A percentile compares a stretch with the other conserved stretches of the same genome.
These are phyloP conservation scores for Fusarium robinianum DNA, from an alignment of 2,329 filamentous ascomycete genomes.

Conservation along the genomic window DNA sequence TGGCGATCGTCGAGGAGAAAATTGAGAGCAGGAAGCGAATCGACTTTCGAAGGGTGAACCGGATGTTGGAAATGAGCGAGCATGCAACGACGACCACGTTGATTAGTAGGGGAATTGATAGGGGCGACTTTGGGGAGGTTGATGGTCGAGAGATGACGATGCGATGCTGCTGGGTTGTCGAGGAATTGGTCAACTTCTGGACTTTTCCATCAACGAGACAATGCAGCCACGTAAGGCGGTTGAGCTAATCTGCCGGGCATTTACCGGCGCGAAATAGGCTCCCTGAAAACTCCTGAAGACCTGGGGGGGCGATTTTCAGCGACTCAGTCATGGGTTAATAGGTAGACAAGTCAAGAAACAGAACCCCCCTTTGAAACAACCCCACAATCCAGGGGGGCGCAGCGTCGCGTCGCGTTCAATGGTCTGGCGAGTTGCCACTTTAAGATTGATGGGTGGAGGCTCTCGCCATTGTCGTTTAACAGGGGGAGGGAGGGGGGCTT, in stretches of 20 bases:
- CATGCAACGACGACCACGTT: slow-evolving; percentile 9
- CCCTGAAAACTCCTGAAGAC: too few relatives aligned
- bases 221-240: slow-evolving; percentile 34
- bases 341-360: too few relatives aligned
- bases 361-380: slow-evolving; percentile 17
- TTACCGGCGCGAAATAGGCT: slow-evolving; percentile 24
- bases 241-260: slow-evolving; percentile 24
- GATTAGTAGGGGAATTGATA: slow-evolving; percentile 11
- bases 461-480: too few relatives aligned
- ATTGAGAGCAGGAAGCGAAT: background rate
- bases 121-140: too few relatives aligned
- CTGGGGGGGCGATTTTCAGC: too few relatives aligned
- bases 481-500: too few relatives aligned
- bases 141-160: too few relatives aligned
- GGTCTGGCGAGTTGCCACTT: slow-evolving; percentile 10
- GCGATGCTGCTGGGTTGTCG: slow-evolving; percentile 16
- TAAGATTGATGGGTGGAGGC: background rate
- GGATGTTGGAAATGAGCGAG: slow-evolving; percentile 1
- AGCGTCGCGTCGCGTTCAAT: slow-evolving; percentile 20
- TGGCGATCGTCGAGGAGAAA: background rate
- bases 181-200: slow-evolving; percentile 14
- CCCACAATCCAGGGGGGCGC: slow-evolving; percentile 29
- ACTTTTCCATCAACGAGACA: slow-evolving; percentile 34
- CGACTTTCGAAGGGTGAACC: slow-evolving; percentile 1
- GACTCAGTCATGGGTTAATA: too few relatives aligned